Base-by-base conservation (phyloP, 176 grass and related monocot genomes). In the Hyparrhenia diplandra region DNA sequence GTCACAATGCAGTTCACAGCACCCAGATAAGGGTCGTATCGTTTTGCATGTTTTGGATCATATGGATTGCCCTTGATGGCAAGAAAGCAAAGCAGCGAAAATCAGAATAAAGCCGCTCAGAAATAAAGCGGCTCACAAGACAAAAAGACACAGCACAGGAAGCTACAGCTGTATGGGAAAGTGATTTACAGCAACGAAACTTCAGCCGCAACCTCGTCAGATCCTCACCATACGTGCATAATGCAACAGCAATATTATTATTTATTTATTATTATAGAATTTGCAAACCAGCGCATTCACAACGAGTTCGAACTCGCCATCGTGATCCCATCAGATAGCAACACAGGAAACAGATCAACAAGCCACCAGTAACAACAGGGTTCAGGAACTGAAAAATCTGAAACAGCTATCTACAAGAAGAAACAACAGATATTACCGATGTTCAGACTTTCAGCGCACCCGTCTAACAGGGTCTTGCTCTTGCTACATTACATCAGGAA, bases 401-500 rank as follows among this genome's bases (percentile, higher is more conserved):
- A 12, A 80, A 20, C 29, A 20, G 11, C 45, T 36, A 69, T 75
- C 60, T 63, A 75, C 63, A 64, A 28, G 2, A 30, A 74, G 28
- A 46, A 42, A 41, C 25, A 64, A 54, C 6, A 54, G 18, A 76
- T 55, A 54, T 27, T 72, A 83, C 31, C 4, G 5, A 81, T 55
- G 77, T 85, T 81, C 77, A 85, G 64, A 84, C 21, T 79, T 49
- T 31, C 24, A 23, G 12, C 5, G 43, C 65, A 5, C 55, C 66
- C 8, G 0, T 71, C 79, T 70, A 42, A 21, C 23, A 35, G 79
- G 35, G 35, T 64, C 57, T 37, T 74, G 49, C 54, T 58, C 54
- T 23, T 58, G n/a, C 61, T 69, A 79, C 69, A 84, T 10, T 62
- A 89, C 74, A 37, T 58, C 36, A 37, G 4, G 34, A 47, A 73